Conservation (phyloP, 495 filamentous ascomycete species). For the Xylaria cubensis region DNA sequence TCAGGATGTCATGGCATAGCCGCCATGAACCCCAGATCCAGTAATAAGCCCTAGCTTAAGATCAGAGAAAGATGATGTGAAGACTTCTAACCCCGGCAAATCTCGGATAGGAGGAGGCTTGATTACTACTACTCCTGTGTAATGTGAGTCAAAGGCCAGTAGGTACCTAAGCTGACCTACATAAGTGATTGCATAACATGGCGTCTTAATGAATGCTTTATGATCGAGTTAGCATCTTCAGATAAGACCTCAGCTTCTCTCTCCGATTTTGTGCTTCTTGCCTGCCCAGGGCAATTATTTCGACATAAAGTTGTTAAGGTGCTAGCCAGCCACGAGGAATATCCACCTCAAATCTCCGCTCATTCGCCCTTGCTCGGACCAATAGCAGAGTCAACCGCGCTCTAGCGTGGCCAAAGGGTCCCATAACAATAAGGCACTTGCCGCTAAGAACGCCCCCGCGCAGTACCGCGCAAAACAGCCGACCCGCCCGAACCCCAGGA, state of each 20-base stretch:
- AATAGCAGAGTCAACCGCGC: neutral
- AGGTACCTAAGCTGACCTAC: neutral
- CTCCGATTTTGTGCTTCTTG: neutral
- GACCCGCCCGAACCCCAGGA: constrained; percentile 17
- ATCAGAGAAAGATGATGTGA: neutral
- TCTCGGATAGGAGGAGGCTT: neutral
- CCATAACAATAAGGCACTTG: neutral
- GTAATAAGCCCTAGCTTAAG: neutral
- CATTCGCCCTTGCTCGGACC: neutral
- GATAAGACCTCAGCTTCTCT: neutral
- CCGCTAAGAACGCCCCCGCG: neutral
- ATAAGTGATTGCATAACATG: neutral
- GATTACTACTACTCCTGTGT: too few relatives aligned
- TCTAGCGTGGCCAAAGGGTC: neutral
- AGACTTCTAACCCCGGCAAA: neutral
- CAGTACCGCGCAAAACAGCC: neutral
- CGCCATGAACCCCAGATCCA: neutral
- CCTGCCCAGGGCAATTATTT: neutral
- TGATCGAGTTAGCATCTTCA: neutral
- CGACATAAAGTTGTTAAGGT: too few relatives aligned
- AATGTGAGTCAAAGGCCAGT: neutral
- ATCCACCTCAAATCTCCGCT: constrained; percentile 7
- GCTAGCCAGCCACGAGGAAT: neutral
- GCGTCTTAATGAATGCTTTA: neutral
- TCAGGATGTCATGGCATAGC: neutral